Evolutionary conservation across 2,329 filamentous ascomycete genomes (phyloP).

Genomic region (Kalaharituber pfeilii): DNA sequence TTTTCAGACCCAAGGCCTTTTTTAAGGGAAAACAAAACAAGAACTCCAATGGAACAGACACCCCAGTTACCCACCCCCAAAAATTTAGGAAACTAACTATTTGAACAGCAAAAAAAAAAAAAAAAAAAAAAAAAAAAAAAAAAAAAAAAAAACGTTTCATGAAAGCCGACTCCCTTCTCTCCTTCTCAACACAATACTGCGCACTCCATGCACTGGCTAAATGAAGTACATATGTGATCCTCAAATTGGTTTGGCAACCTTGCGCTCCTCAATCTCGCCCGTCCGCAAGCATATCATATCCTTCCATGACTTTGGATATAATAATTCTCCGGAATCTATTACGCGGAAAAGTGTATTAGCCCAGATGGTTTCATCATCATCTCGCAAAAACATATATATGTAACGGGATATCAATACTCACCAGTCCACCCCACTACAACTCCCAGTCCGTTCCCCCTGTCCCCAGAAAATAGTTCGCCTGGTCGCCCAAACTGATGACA

Average conservation of each 20-base stretch:
- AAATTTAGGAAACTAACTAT: too few species aligned
- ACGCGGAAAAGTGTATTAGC: slow-evolving; percentile 25
- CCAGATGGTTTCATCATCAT: not conserved
- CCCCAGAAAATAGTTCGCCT: slow-evolving; percentile 86
- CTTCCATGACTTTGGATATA: slow-evolving; percentile 67
- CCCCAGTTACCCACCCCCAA: too few species aligned
- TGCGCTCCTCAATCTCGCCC: slow-evolving; percentile 58
- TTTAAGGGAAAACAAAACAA: too few species aligned
- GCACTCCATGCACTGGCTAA: too few species aligned
- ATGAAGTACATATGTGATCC: too few species aligned
- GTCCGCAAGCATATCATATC: slow-evolving; percentile 77
- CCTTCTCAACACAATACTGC: not conserved
- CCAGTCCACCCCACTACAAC: slow-evolving; percentile 62
- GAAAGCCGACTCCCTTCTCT: too few species aligned
- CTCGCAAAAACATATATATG: too few species aligned
- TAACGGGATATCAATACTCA: not conserved
- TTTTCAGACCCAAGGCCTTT: too few species aligned
- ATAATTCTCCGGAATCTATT: slow-evolving; percentile 89
- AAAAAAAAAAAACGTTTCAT: too few species aligned
- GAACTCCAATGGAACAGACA: too few species aligned
- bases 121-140: too few species aligned
- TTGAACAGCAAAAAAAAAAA: too few species aligned
- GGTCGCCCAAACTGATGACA: slow-evolving; percentile 79
- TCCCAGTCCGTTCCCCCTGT: slow-evolving; percentile 75
- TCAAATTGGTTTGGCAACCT: slow-evolving; percentile 81